Conservation (phyloP, 2,329 filamentous ascomycete species). For the Colletotrichum nymphaeae region DNA sequence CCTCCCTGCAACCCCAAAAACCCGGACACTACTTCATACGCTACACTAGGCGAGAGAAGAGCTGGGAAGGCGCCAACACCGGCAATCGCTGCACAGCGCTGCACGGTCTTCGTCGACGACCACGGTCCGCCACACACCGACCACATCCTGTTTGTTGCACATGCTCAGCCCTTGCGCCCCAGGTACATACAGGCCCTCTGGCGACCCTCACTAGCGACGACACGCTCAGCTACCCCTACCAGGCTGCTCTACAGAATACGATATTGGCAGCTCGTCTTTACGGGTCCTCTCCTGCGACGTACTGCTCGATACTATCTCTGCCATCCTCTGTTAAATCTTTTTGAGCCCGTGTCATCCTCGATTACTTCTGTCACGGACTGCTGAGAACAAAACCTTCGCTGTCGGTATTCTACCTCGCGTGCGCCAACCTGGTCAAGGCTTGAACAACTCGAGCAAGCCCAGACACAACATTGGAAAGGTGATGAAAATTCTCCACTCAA, state of each 20-base stretch:
- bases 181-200: background rate
- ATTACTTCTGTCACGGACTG: background rate
- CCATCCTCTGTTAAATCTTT: background rate
- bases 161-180: background rate
- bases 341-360: no score
- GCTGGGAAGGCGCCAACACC: constrained; percentile 24
- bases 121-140: constrained; percentile 11
- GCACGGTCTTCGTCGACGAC: background rate
- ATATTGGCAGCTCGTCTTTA: background rate
- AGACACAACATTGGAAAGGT: constrained; percentile 7
- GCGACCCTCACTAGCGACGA: background rate
- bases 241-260: background rate
- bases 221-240: background rate
- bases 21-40: background rate
- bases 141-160: background rate
- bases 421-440: background rate
- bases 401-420: background rate
- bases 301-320: background rate
- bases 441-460: constrained; percentile 2
- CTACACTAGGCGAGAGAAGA: constrained; percentile 7
- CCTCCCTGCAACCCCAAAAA: background rate
- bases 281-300: no score
- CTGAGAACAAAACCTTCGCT: background rate
- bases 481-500: constrained; percentile 12
- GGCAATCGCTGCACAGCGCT: constrained; percentile 1